Percentiles rank a stretch among this genome's conserved stretches.
Evolutionary conservation across 805 yeast species (phyloP).

Genomic region (Saccharomyces jurei): DNA sequence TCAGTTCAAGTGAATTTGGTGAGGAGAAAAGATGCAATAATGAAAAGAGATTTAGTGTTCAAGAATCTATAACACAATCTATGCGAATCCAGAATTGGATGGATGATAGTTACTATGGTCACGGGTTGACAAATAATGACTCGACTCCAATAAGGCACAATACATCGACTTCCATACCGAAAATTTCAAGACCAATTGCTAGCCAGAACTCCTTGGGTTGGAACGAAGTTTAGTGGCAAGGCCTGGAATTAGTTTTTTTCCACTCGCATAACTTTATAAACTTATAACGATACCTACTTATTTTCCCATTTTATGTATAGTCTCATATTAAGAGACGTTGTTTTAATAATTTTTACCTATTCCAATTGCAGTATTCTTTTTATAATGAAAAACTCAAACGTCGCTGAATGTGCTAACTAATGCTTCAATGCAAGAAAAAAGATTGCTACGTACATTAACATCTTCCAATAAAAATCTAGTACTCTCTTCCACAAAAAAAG

Average conservation of each 20-base stretch:
- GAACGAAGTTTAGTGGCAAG: slow-evolving; percentile 30
- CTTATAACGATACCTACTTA: background rate
- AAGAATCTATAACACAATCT: slow-evolving; percentile 22
- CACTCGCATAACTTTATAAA: background rate
- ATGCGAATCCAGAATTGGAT: slow-evolving; percentile 28
- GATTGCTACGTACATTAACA: background rate
- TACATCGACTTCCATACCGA: slow-evolving; percentile 24
- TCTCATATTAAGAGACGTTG: background rate
- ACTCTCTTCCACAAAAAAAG: slow-evolving; percentile 11
- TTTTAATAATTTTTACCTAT: background rate
- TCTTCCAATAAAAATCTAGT: background rate
- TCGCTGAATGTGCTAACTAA: background rate
- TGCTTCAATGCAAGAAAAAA: too few species aligned
- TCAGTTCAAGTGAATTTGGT: slow-evolving; percentile 9
- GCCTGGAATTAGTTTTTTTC: background rate
- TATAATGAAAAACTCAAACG: background rate
- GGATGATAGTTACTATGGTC: slow-evolving; percentile 21
- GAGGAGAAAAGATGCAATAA: slow-evolving; percentile 6
- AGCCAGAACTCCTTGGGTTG: slow-evolving; percentile 69
- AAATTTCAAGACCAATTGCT: slow-evolving; percentile 61
- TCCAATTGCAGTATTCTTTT: background rate
- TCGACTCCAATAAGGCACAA: slow-evolving; percentile 7
- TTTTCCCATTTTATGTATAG: background rate
- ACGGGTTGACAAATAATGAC: slow-evolving; percentile 9
- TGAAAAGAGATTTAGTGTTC: slow-evolving; percentile 12